Base-by-base conservation (phyloP, 352 stramenopile genomes). In the Pythium plurisporium region DNA sequence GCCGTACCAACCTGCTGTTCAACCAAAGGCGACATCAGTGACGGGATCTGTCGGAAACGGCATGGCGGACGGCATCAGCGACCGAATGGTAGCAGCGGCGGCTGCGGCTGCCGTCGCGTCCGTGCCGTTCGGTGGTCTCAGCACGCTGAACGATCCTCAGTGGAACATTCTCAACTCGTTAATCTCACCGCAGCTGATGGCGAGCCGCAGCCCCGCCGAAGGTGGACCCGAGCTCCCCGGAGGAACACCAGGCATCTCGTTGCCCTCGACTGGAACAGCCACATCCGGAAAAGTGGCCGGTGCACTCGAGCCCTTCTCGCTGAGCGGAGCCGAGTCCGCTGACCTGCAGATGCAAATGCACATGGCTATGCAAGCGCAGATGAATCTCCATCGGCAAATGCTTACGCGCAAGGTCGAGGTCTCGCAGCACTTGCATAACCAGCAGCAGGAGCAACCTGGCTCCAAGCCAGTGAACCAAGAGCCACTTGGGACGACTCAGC, bases 331-430 rank as follows among this genome's bases (percentile, higher is more conserved):
- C 15, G 17, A n/a, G 23, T 75, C 64, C 8, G 36, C 59, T 3
- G 78, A 92, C 49, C 56, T 92, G 27, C 84, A 91, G 37, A 60
- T 91, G 62, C 82, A 92, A 55, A 93, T 93, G 79, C 85, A 94
- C 55, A 55, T 91, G 62, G 81, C 82, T n/a, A 93, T 95, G 82
- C 83, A 93, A 59, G 79, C 82, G 48, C 85, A 95, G 50, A 95
- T 95, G 85, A 91, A 89, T 44, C 62, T 95, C 36, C 84, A 94
- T 55, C 84, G 82, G 3, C 82, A 94, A 53, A 94, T 94, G 84
- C 75, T 94, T 19, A 88, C 70, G 47, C 84, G 84, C 52, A 94
- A 94, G 51, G 84, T 94, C 27, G 80, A 86, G 38, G 82, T 92
- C 23, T 87, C 84, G 8, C 82, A 94, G 38, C 73, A 86, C 48